Evolutionary conservation across 2,329 filamentous ascomycete species (phyloP).

Genomic region (Akanthomyces lecanii): DNA sequence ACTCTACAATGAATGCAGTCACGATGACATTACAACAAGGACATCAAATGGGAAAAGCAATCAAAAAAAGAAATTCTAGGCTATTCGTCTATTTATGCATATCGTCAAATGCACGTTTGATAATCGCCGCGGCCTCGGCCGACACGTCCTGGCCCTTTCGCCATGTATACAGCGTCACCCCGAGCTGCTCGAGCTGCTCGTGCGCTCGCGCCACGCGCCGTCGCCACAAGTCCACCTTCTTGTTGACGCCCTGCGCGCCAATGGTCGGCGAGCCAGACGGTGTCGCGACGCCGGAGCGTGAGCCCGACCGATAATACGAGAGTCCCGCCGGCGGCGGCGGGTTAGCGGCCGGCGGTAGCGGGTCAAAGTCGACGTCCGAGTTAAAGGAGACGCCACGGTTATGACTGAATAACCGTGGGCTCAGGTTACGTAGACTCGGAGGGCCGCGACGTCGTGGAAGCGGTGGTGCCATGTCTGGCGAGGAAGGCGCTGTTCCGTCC

Average conservation of each 20-base stretch:
- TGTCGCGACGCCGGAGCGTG: conserved; percentile 28
- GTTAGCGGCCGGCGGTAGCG: conserved; percentile 32
- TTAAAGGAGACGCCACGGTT: conserved; percentile 33
- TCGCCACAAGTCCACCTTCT: conserved; percentile 69
- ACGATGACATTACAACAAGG: too few species aligned
- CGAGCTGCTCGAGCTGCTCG: conserved; percentile 55
- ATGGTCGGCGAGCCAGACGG: conserved; percentile 33
- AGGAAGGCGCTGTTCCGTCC: conserved; percentile 13
- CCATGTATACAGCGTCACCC: conserved; percentile 70
- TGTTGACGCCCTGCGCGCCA: conserved; percentile 46
- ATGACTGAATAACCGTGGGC: conserved; percentile 28
- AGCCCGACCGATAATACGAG: conserved; percentile 26
- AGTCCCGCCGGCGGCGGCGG: conserved; percentile 21
- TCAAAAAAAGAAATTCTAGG: background rate
- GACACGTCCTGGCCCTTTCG: conserved; percentile 66
- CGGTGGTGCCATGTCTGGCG: conserved; percentile 36
- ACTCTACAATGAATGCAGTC: too few species aligned
- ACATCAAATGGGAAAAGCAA: too few species aligned
- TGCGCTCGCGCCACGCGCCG: conserved; percentile 64
- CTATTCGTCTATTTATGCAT: conserved; percentile 30
- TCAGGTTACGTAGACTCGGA: conserved; percentile 29
- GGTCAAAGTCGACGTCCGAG: conserved; percentile 40
- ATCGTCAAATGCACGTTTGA: conserved; percentile 50
- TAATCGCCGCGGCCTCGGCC: conserved; percentile 60
- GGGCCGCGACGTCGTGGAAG: conserved; percentile 44